phyloP scores from a whole-genome alignment of 257 asterid species.

The Nicotiana otophora region DNA sequence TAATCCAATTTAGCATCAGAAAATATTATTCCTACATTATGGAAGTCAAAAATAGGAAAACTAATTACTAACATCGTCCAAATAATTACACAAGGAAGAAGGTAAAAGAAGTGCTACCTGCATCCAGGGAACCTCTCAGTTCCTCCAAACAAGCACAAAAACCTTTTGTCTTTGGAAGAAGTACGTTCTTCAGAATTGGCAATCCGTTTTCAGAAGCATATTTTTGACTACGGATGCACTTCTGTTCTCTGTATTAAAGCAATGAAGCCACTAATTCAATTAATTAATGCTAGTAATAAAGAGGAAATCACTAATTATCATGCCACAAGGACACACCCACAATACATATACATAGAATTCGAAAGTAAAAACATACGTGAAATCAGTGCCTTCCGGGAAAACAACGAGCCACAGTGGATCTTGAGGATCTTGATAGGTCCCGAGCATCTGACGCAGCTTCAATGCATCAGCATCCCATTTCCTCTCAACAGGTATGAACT shows the following conservation, averaged over 20 bases:
- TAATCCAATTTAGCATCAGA: no score
- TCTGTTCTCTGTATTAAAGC: constrained; percentile 61
- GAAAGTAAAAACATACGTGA: constrained; percentile 47
- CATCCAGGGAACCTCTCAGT: constrained; percentile 68
- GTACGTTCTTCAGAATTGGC: constrained; percentile 71
- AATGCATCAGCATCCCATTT: constrained; percentile 82
- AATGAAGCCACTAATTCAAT: constrained; percentile 1
- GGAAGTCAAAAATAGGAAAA: background rate
- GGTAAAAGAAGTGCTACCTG: constrained; percentile 46
- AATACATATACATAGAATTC: background rate
- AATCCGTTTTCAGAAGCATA: constrained; percentile 76
- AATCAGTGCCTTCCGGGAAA: constrained; percentile 97
- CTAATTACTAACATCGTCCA: background rate
- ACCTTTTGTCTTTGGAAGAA: constrained; percentile 85
- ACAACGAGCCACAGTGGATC: constrained; percentile 90
- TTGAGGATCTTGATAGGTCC: constrained; percentile 44
- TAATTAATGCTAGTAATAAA: background rate
- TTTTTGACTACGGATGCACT: constrained; percentile 66
- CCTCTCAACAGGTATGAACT: constrained; percentile 84
- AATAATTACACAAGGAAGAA: background rate
- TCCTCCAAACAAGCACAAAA: constrained; percentile 65
- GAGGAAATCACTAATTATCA: background rate
- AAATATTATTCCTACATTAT: background rate
- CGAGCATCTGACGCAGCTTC: constrained; percentile 47
- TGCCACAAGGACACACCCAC: background rate